Percentiles rank a stretch among this genome's conserved stretches.
Evolutionary conservation across 139 green algal species (phyloP).

Genomic region (Picochlorum sp.): DNA sequence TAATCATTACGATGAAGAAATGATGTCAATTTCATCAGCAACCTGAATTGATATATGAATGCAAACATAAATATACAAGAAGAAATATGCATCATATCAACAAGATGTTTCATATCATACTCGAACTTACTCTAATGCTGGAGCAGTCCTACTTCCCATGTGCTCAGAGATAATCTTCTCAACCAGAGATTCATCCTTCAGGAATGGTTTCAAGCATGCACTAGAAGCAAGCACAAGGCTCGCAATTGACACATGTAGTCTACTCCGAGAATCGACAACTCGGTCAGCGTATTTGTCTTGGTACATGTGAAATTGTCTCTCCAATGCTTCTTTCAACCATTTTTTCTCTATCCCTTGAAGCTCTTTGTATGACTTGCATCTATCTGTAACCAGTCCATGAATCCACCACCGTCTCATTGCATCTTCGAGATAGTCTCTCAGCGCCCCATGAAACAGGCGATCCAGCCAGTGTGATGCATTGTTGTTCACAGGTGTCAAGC

Average conservation of each 20-base stretch:
- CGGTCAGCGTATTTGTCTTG: neutral
- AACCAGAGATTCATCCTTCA: slow-evolving; percentile 22
- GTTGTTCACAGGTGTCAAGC: no score
- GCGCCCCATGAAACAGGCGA: no score
- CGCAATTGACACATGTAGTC: slow-evolving; percentile 22
- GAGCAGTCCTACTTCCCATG: slow-evolving; percentile 18
- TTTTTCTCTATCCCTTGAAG: no score
- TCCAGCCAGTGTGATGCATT: no score
- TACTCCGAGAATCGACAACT: slow-evolving; percentile 12
- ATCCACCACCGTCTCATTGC: no score
- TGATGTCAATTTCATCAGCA: slow-evolving; percentile 1
- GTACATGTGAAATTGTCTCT: slow-evolving; percentile 15
- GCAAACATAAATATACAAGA: neutral
- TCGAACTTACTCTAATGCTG: slow-evolving; percentile 1
- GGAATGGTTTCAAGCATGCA: slow-evolving; percentile 14
- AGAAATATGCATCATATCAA: neutral
- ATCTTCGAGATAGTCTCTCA: no score
- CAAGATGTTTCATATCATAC: neutral
- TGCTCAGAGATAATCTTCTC: slow-evolving; percentile 25
- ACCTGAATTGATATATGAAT: neutral
- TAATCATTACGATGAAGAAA: slow-evolving; percentile 15
- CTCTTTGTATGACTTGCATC: no score
- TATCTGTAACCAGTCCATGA: no score
- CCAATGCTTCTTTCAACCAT: neutral
- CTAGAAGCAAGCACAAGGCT: slow-evolving; percentile 15